Evolutionary conservation across 371 early-diverging fungal genomes (phyloP).

Genomic region (Mucor racemosus): DNA sequence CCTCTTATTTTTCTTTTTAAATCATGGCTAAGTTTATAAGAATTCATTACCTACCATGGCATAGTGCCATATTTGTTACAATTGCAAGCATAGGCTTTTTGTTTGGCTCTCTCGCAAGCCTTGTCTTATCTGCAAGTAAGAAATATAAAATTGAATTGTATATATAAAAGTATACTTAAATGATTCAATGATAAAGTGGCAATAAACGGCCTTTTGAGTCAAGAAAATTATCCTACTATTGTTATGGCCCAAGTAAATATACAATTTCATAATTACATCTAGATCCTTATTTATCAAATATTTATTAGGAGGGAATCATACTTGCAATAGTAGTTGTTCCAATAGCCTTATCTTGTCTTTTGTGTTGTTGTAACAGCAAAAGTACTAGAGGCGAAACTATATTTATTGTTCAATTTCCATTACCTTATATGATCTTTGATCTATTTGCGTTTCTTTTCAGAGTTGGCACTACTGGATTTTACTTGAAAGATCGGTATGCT

Average conservation of each 20-base stretch:
- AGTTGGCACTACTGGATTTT: neutral
- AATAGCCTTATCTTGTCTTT: neutral
- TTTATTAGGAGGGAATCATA: neutral
- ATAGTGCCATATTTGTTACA: neutral
- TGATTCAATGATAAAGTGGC: neutral
- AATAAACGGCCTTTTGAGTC: neutral
- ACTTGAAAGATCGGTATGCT: neutral
- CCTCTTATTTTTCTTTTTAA: neutral
- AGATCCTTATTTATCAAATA: neutral
- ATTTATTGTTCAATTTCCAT: neutral
- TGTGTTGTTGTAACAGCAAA: neutral
- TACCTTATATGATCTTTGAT: neutral
- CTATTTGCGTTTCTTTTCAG: neutral
- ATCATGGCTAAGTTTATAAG: neutral
- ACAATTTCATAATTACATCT: neutral
- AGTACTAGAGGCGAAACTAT: no score
- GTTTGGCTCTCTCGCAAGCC: neutral
- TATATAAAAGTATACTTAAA: neutral
- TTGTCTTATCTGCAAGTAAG: neutral
- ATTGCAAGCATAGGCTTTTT: neutral
- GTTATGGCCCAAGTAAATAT: conserved; percentile 2
- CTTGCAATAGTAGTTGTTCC: neutral
- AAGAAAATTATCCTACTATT: neutral
- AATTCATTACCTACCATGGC: neutral
- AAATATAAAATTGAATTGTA: neutral